Conservation (phyloP, 148 eudicot species). For the Rhododendron ovatum region DNA sequence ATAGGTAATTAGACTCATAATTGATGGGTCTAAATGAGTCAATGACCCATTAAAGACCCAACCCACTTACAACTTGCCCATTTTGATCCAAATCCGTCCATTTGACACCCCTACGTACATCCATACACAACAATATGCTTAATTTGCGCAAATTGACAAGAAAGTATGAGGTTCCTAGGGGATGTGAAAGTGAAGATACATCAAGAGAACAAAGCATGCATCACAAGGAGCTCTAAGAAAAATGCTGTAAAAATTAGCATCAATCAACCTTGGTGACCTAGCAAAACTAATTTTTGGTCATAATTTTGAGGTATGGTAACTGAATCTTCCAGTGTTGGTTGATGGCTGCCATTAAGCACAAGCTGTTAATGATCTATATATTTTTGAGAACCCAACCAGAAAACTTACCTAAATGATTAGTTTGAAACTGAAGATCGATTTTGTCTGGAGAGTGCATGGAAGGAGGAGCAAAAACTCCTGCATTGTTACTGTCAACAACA, state of each 20-base stretch:
- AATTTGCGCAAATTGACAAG: not conserved
- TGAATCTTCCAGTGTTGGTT: not conserved
- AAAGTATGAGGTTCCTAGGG: not conserved
- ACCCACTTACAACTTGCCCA: no score
- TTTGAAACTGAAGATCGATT: not conserved
- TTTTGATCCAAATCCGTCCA: no score
- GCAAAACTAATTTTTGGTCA: not conserved
- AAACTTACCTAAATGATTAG: not conserved
- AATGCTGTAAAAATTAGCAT: not conserved
- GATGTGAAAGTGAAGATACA: not conserved
- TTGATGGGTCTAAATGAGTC: no score
- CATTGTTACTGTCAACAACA: not conserved
- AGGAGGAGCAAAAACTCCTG: not conserved
- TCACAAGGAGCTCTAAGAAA: not conserved
- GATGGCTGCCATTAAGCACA: not conserved
- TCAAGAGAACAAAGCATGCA: not conserved
- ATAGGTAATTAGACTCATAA: no score
- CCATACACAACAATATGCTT: not conserved
- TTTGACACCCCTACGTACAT: no score
- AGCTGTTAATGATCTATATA: not conserved
- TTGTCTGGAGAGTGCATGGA: not conserved
- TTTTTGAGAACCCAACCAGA: not conserved
- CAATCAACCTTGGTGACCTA: conserved; percentile 5
- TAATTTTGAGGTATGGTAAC: not conserved
- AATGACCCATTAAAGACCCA: no score